These are phyloP conservation scores for Baorangia bicolor DNA, from an alignment of 768 basidiomycete species.

Conservation along the genomic window DNA sequence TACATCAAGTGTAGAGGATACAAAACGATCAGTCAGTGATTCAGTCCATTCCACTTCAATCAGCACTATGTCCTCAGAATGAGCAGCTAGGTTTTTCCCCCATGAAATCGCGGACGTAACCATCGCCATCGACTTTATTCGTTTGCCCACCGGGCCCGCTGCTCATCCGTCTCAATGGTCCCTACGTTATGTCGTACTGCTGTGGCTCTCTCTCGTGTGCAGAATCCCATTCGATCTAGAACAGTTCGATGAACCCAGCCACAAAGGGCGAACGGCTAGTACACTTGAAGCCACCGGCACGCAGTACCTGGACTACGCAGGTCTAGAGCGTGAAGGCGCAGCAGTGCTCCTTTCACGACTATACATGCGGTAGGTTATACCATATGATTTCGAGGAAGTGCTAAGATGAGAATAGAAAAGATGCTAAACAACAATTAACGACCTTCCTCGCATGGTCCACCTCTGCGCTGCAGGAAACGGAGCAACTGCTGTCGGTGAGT, in stretches of 20 bases:
- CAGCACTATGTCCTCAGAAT: conserved; percentile 18
- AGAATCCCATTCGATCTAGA: conserved; percentile 91
- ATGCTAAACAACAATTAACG: conserved; percentile 49
- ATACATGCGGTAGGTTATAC: conserved; percentile 64
- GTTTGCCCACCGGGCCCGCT: conserved; percentile 43
- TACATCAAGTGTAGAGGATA: conserved; percentile 87
- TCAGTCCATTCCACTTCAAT: conserved; percentile 1
- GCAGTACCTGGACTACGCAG: conserved; percentile 59
- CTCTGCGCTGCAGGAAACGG: conserved; percentile 36
- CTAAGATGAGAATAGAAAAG: conserved; percentile 46
- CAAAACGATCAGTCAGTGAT: conserved; percentile 81
- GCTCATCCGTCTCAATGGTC: conserved; percentile 62
- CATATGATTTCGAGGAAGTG: neutral
- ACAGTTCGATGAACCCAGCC: conserved; percentile 70
- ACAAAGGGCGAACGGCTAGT: conserved; percentile 52
- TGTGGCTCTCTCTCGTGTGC: conserved; percentile 94
- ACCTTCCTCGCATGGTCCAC: conserved; percentile 52
- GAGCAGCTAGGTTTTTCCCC: conserved; percentile 86
- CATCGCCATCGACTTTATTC: conserved; percentile 67
- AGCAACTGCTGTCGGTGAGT: conserved; percentile 53
- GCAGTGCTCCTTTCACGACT: conserved; percentile 78
- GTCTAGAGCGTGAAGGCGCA: conserved; percentile 83
- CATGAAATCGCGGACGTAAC: conserved; percentile 85
- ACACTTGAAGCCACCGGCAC: conserved; percentile 60
- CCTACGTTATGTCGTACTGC: conserved; percentile 75